Evolutionary conservation across 164 flowering plant genomes (phyloP).

Genomic region (Malania oleifera): DNA sequence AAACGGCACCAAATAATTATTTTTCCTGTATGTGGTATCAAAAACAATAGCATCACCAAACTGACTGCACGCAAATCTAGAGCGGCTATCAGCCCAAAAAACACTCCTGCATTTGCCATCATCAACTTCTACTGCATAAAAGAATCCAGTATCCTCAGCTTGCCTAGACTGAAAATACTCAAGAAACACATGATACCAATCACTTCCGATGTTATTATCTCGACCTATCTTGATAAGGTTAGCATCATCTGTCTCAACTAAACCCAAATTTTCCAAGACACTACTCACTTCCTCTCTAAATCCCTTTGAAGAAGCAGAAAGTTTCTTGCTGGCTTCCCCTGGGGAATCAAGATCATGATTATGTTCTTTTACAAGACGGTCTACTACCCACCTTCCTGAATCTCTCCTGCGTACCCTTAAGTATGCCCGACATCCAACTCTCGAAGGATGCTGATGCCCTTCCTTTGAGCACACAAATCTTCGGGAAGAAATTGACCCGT

Average conservation of each 20-base stretch:
- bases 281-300: constrained; percentile 26
- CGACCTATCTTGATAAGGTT: constrained; percentile 17
- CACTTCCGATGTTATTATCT: constrained; percentile 36
- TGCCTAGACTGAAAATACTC: constrained; percentile 55
- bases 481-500: constrained; percentile 50
- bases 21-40: constrained; percentile 44
- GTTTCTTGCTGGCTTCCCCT: constrained; percentile 16
- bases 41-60: constrained; percentile 52
- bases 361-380: constrained; percentile 47
- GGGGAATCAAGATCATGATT: constrained; percentile 40
- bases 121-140: constrained; percentile 44
- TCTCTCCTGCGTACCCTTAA: constrained; percentile 52
- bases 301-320: constrained; percentile 16
- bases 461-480: constrained; percentile 65
- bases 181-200: constrained; percentile 44
- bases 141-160: constrained; percentile 57
- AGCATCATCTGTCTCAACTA: constrained; percentile 21
- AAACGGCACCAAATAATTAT: constrained; percentile 35
- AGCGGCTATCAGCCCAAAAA: constrained; percentile 62
- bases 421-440: constrained; percentile 58
- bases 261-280: constrained; percentile 29
- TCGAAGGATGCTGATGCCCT: constrained; percentile 57
- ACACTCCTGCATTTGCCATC: constrained; percentile 41
- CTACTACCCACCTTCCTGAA: constrained; percentile 50
- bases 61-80: constrained; percentile 48